phyloP scores from a whole-genome alignment of 2,329 filamentous ascomycete species.

The Trichoderma sp. region DNA sequence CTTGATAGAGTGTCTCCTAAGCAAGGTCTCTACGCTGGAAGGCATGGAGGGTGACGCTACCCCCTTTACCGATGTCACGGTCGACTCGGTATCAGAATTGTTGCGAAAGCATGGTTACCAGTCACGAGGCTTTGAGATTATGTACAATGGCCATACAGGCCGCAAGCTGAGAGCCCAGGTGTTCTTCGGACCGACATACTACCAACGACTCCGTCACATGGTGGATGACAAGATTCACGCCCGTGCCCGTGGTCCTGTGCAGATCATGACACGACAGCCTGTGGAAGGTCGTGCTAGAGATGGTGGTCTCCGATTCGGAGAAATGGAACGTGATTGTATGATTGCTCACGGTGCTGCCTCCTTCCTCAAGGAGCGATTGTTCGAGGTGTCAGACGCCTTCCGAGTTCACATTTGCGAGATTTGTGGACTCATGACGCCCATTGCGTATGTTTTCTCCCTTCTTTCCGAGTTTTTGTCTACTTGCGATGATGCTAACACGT shows the following conservation, averaged over 20 bases:
- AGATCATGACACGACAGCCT: conserved; percentile 95
- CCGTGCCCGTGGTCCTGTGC: conserved; percentile 91
- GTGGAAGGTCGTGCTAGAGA: conserved; percentile 98
- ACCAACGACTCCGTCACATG: conserved; percentile 98
- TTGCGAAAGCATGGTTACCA: conserved; percentile 91
- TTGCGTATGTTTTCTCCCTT: conserved; percentile 69
- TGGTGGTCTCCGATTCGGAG: conserved; percentile 97
- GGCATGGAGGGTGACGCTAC: conserved; percentile 97
- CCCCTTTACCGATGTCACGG: conserved; percentile 95
- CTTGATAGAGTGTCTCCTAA: conserved; percentile 97
- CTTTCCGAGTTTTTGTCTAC: neutral
- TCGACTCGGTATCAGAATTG: conserved; percentile 85
- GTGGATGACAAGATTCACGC: conserved; percentile 99
- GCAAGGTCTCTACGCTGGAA: conserved; percentile 89
- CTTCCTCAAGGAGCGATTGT: conserved; percentile 95
- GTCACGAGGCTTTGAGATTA: conserved; percentile 93
- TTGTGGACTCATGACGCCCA: conserved; percentile 97
- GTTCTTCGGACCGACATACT: conserved; percentile 97
- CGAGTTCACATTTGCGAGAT: conserved; percentile 98
- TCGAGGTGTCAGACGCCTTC: conserved; percentile 97
- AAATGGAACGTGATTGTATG: conserved; percentile 99
- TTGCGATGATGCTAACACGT: conserved; percentile 33
- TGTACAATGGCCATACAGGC: conserved; percentile 98
- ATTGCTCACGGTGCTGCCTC: conserved; percentile 98
- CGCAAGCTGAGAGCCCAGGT: conserved; percentile 90